Percentiles rank a stretch among this genome's conserved stretches.
These are phyloP conservation scores for Fusarium sterilihyphosum DNA, from an alignment of 2,329 filamentous ascomycete genomes.

Conservation along the genomic window DNA sequence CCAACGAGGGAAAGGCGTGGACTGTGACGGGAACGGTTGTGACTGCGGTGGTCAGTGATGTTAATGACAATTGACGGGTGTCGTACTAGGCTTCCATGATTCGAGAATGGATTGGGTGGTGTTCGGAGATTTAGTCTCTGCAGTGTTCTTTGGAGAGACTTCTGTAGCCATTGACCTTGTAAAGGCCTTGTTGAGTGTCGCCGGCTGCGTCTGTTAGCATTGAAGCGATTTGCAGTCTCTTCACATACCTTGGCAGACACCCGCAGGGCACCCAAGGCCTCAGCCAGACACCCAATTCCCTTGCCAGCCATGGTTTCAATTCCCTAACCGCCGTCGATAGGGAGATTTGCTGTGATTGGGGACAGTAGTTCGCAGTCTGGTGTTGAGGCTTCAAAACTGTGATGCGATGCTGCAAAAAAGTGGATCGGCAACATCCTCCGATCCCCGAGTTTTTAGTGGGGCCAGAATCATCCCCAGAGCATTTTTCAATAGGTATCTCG, in stretches of 20 bases:
- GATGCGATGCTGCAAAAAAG: slow-evolving; percentile 37
- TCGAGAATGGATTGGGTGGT: slow-evolving; percentile 49
- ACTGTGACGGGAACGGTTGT: slow-evolving; percentile 82
- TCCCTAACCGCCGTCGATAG: background rate
- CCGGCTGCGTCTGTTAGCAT: slow-evolving; percentile 44
- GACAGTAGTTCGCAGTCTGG: background rate
- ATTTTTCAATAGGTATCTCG: slow-evolving; percentile 41
- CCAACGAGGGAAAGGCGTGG: slow-evolving; percentile 89
- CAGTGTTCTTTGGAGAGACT: slow-evolving; percentile 49
- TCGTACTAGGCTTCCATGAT: slow-evolving; percentile 59
- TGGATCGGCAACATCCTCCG: slow-evolving; percentile 43
- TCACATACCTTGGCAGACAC: slow-evolving; percentile 54
- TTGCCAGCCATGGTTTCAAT: slow-evolving; percentile 55
- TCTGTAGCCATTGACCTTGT: slow-evolving; percentile 68
- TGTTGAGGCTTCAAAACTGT: slow-evolving; percentile 40
- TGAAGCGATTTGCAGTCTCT: slow-evolving; percentile 17
- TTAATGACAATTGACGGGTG: background rate
- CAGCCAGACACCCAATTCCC: slow-evolving; percentile 60
- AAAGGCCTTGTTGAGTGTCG: slow-evolving; percentile 52
- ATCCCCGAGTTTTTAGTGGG: slow-evolving; percentile 45
- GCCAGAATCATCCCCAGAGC: slow-evolving; percentile 38
- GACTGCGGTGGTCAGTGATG: slow-evolving; percentile 49
- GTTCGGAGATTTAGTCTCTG: slow-evolving; percentile 39
- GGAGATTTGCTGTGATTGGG: slow-evolving; percentile 5
- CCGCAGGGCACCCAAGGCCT: slow-evolving; percentile 62